Evolutionary conservation across 345 rosid species (phyloP), one percentile per base, ranked within the genome.

Genomic region (Erysimum cheiranthoides): DNA sequence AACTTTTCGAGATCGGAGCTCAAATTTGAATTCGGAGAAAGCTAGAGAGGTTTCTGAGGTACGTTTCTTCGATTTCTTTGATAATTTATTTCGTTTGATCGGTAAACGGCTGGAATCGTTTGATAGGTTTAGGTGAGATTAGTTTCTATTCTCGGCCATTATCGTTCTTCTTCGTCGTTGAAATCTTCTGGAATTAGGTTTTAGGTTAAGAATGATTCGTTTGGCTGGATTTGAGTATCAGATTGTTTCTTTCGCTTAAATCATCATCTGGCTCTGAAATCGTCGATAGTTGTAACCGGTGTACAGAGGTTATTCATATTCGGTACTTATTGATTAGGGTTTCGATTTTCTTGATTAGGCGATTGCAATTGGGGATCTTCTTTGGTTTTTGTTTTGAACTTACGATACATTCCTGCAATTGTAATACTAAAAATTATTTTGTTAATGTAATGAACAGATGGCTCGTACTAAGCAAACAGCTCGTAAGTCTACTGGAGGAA

Each of bases 401-500:
- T 6, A 1, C 10, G 14, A 30, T 51, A 25, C 31, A 47, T 34
- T 52, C 0, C 2, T 5, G 32, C 10, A 45, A 54, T 27, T 6
- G n/a, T 18, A 16, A 17, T 18, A 2, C 9, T 30, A 18, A 2
- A 7, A 18, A 59, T n/a, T n/a, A 5, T 6, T 0, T 47, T 28
- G 6, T 36, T 46, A 8, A 25, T 7, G 1, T 8, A 14, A n/a
- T 32, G 45, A 10, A 1, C 2, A 77, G 80, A 77, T 77, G 80
- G 81, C 81, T 58, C 81, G 81, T 89, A 92, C 97, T 4, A 92
- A 92, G 87, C 96, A 92, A 73, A 92, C 97, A 32, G 97, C 97
- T 30, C 96, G 97, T 66, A 92, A 92, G 78, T 92, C 97, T 2
- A 92, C 97, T 1, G 97, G 97, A 81, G 97, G 97, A 50, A 92